Base-by-base conservation (phyloP, 768 basidiomycete genomes). In the Pleurotus tuoliensis region DNA sequence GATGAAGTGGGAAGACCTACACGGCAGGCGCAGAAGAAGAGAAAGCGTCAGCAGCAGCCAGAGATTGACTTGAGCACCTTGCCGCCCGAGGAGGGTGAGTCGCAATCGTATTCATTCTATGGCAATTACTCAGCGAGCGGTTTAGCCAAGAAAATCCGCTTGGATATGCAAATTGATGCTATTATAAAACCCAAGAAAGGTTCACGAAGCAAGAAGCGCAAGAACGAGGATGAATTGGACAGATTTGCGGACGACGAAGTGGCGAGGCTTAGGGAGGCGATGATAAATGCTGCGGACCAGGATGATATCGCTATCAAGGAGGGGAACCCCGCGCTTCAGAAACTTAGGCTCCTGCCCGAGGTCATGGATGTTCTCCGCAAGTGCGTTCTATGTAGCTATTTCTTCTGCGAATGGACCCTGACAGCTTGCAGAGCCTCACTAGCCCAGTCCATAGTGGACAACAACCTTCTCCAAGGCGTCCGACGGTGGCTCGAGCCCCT, bases 321-420 rank as follows among this genome's bases (percentile, higher is more conserved):
- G 34, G 91, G 90, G 63, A 65, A 84, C 9, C 94, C 95, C 0
- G 97, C 94, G 9, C 82, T 84, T 9, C 77, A 84, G 41, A 99
- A 99, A 72, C 81, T 98, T 30, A 82, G 78, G 55, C 76, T 94
- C 66, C 77, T 99, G 25, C 84, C 87, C n/a, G 86, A 92, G 61
- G 96, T 96, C 22, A 89, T 97, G 84, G 89, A 91, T 11, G 87
- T 92, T 3, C 78, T 99, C 56, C 88, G 94, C 72, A 98, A 95
- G 96, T 96, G 65, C 54, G 88, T 74, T 8, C n/a, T 54, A 27
- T 47, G 15, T 25, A n/a, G n/a, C 51, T 59, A 48, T 38, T 47
- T 30, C 55, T 57, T n/a, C 58, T 40, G 41, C 43, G 45, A n/a
- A 13, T 55, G 5, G n/a, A 22, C 56, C 45, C 39, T 34, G 41